Base-by-base conservation (phyloP, 2,329 filamentous ascomycete genomes). In the Didymosphaeria variabile region DNA sequence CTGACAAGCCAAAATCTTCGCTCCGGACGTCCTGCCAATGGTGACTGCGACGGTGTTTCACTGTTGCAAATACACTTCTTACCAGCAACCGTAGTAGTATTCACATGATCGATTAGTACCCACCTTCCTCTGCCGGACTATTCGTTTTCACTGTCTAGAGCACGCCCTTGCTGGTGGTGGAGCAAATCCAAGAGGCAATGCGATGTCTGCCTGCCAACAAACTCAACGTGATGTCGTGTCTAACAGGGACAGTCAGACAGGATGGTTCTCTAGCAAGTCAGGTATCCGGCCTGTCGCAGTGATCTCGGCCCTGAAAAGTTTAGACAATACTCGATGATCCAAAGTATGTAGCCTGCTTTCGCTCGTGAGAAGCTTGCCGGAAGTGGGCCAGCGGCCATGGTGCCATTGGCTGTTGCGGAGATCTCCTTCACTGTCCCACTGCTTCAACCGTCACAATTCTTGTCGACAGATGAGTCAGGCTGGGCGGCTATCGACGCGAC, bases 1-100 rank as follows among this genome's bases (percentile, higher is more conserved):
- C 54, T 58, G 45, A 71, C 68, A 70, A 74, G 67, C 72, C 69
- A 69, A 69, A 67, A 57, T 62, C 31, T n/a, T 52, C 19, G 15
- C 17, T 32, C 13, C 36, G 15, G 42, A 50, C 29, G 38, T 32
- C 15, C 29, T 26, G 31, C 29, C 15, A 17, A 42, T 34, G 40
- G 26, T 17, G 49, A 52, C 13, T 23, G 15, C 29, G 49, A 21
- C 36, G n/a, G 19, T 23, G 42, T 10, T 23, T 13, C 13, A 9
- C 12, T 23, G 19, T 13, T 31, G 23, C 17, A 21, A 23, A 26
- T 49, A 19, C 45, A 49, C 29, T 23, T 49, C 38, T 40, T 15
- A 40, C 38, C 38, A 40, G 38, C 38, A n/a, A 9, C 38, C 38
- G 7, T 9, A 17, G 38, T 40, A 40, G 38, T 40, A 9, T 40